Evolutionary conservation across 2,329 filamentous ascomycete species (phyloP).

Genomic region (Moelleriella libera): DNA sequence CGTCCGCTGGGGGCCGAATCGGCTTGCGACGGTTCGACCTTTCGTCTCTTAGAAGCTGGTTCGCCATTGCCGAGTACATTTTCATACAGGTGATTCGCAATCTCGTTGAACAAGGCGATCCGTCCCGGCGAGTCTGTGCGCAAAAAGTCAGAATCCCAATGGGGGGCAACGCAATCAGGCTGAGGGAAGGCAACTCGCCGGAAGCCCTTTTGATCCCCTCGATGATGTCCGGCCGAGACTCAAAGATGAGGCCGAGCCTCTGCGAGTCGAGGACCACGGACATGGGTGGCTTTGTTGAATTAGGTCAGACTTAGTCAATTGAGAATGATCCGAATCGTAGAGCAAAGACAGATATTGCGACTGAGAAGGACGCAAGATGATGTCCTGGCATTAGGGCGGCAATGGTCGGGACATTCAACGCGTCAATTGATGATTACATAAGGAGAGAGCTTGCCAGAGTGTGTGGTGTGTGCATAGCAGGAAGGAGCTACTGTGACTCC

Average conservation of each 20-base stretch:
- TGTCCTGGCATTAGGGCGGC: too few relatives aligned
- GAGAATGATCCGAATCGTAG: neutral
- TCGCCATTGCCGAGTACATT: conserved; percentile 25
- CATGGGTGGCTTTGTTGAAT: conserved; percentile 16
- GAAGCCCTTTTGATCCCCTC: conserved; percentile 37
- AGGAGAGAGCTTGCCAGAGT: neutral
- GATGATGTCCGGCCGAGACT: conserved; percentile 41
- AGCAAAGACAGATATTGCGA: too few relatives aligned
- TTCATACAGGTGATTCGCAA: conserved; percentile 34
- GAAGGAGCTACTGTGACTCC: neutral
- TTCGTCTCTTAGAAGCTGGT: conserved; percentile 36
- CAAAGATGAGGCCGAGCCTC: conserved; percentile 36
- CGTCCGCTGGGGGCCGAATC: conserved; percentile 9
- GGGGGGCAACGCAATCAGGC: neutral
- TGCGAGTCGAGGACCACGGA: conserved; percentile 31
- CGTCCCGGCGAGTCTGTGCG: conserved; percentile 32
- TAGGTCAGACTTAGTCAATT: neutral
- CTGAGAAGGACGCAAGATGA: too few relatives aligned
- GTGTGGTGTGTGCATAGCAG: neutral
- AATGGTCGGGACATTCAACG: neutral
- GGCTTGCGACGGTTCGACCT: conserved; percentile 28
- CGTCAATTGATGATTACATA: conserved; percentile 4
- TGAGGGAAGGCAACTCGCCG: conserved; percentile 21
- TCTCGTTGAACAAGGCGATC: conserved; percentile 41
- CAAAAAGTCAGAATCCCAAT: neutral